Conservation (phyloP, 2,329 filamentous ascomycete genomes). For the Fusarium brevicatenulatum region DNA sequence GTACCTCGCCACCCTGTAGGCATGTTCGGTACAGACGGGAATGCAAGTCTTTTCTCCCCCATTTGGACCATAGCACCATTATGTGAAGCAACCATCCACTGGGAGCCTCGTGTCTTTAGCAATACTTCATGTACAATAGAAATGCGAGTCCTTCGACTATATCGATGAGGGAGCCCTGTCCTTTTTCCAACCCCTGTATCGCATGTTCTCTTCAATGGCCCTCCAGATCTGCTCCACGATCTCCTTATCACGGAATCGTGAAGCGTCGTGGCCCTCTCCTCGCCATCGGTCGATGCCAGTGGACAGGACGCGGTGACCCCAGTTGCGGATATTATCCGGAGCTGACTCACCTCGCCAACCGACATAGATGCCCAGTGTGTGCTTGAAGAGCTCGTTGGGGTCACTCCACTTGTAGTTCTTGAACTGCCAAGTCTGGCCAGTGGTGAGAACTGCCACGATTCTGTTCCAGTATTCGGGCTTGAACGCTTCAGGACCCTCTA, state of each 20-base stretch:
- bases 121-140: constrained; percentile 6
- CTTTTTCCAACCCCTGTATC: constrained; percentile 81
- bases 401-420: constrained; percentile 97
- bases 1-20: constrained; percentile 21
- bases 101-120: neutral
- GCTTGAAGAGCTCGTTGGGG: constrained; percentile 87
- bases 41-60: constrained; percentile 9
- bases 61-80: constrained; percentile 5
- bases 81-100: constrained; percentile 2
- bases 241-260: constrained; percentile 87
- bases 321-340: constrained; percentile 81
- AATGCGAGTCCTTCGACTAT: constrained; percentile 37
- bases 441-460: constrained; percentile 96
- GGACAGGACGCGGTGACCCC: constrained; percentile 85
- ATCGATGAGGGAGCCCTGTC: constrained; percentile 72
- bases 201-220: constrained; percentile 87
- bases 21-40: constrained; percentile 29
- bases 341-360: constrained; percentile 88
- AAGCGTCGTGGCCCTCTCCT: constrained; percentile 61
- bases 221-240: constrained; percentile 95
- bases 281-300: constrained; percentile 89
- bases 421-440: constrained; percentile 98
- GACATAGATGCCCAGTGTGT: constrained; percentile 87
- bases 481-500: constrained; percentile 93
- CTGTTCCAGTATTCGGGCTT: constrained; percentile 98